Percentiles rank a stretch among this genome's conserved stretches.
These are phyloP conservation scores for Beta vulgaris DNA, from an alignment of 148 eudicot genomes.

Conservation along the genomic window DNA sequence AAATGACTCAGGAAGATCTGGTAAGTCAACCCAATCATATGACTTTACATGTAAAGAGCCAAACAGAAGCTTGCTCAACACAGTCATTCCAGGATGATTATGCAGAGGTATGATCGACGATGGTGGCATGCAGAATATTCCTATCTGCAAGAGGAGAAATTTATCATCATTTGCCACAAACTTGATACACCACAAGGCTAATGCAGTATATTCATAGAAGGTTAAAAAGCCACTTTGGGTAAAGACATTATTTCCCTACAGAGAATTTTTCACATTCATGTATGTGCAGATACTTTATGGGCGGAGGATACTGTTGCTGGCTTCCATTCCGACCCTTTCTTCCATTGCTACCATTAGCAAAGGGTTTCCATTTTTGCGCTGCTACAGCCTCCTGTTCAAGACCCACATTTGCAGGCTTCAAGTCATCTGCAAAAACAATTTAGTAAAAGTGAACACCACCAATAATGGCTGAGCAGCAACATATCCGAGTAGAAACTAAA, in stretches of 20 bases:
- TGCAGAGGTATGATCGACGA: conserved; percentile 92
- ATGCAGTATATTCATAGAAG: background rate
- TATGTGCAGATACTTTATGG: conserved; percentile 81
- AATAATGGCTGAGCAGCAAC: background rate
- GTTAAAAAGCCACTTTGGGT: background rate
- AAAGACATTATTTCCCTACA: conserved; percentile 43
- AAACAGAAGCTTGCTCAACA: conserved; percentile 90
- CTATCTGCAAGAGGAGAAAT: conserved; percentile 60
- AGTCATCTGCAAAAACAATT: conserved; percentile 57
- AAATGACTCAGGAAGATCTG: conserved; percentile 54
- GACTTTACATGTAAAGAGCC: conserved; percentile 78
- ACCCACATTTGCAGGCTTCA: conserved; percentile 97
- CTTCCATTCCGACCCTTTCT: conserved; percentile 58
- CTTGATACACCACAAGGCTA: background rate
- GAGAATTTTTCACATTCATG: conserved; percentile 87
- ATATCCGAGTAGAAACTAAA: background rate
- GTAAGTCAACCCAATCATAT: conserved; percentile 84
- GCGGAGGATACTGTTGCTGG: conserved; percentile 44
- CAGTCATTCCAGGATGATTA: conserved; percentile 99
- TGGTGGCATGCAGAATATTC: conserved; percentile 94
- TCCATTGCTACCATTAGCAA: conserved; percentile 63
- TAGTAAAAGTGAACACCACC: background rate
- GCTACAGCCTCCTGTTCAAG: conserved; percentile 96
- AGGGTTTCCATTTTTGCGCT: conserved; percentile 65
- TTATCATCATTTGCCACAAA: background rate